Evolutionary conservation across 495 filamentous ascomycete species (phyloP), one percentile per base, ranked within the genome.

Genomic region (Bacidia rubella): DNA sequence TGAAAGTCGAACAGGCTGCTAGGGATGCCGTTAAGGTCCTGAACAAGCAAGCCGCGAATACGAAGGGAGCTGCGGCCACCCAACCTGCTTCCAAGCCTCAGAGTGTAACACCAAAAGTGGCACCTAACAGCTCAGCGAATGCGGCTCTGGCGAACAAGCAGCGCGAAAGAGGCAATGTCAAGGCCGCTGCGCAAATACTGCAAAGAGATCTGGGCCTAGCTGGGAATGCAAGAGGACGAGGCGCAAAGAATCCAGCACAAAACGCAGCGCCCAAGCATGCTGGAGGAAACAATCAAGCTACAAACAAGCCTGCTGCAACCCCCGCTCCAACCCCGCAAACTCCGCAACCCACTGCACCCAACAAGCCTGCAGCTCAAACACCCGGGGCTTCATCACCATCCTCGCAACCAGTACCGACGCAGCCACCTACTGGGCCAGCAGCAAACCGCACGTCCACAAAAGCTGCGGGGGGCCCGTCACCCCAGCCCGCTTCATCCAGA

Each of bases 181-280:
- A 81, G 25, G 82, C 77, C 22, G 89, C 87, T 3, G 86, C 87
- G 17, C 81, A 82, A 43, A 95, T 97, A 54, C 66, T 97, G 21
- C 88, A 95, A 59, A 81, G 90, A 15, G 92, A 97, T 65, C 71
- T 95, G 17, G 92, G 90, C 17, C 74, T 97, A n/a, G 78, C 79
- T 42, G 75, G 78, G 4, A 75, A 77, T 49, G 63, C 67, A 43
- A 65, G 71, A 41, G 71, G 74, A 39, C 68, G 73, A 56, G 66
- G 67, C 51, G 69, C 71, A 2, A 68, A 67, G 17, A 47, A 54
- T 3, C 57, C 61, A 47, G 65, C 60, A 45, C 40, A 68, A 20
- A 56, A 63, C 12, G 55, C 57, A 39, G 66, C 64, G 26, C 61
- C 64, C 9, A 42, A 59, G 1, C 70, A 72, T 27, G 65, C 74